phyloP scores from a whole-genome alignment of 2,329 filamentous ascomycete species.

The Botryosphaeria agaves region DNA sequence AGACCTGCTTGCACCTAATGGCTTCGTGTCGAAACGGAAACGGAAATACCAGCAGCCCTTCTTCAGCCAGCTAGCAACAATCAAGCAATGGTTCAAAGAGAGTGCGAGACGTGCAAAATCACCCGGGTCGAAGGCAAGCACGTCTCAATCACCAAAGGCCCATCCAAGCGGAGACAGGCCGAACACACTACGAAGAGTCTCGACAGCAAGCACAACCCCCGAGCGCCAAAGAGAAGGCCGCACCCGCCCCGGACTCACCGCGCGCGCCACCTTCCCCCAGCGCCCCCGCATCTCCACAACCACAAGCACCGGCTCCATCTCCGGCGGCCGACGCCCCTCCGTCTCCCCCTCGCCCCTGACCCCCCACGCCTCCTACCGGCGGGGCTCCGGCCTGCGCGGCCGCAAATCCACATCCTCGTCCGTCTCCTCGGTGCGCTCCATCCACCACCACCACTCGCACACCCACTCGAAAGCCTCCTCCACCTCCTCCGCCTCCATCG shows the following conservation, averaged over 20 bases:
- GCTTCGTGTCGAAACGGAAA: slow-evolving; percentile 35
- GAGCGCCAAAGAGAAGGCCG: too few species aligned
- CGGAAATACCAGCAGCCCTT: slow-evolving; percentile 45
- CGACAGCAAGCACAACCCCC: slow-evolving; percentile 4
- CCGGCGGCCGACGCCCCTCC: slow-evolving; percentile 46
- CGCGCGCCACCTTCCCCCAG: slow-evolving; percentile 19
- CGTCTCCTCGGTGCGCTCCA: slow-evolving; percentile 79
- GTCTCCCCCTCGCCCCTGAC: slow-evolving; percentile 77
- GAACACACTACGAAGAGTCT: slow-evolving; percentile 1
- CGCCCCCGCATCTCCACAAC: slow-evolving; percentile 26
- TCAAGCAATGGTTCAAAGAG: slow-evolving; percentile 60
- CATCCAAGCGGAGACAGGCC: too few species aligned
- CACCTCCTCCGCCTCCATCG: slow-evolving; percentile 54
- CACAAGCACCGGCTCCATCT: slow-evolving; percentile 17
- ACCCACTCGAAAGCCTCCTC: slow-evolving; percentile 90
- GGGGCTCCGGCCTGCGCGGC: slow-evolving; percentile 72
- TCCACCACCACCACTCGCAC: slow-evolving; percentile 72
- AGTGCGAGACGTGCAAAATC: slow-evolving; percentile 45
- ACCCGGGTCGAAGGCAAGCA: slow-evolving; percentile 17
- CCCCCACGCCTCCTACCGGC: slow-evolving; percentile 69
- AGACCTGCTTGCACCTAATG: slow-evolving; percentile 39
- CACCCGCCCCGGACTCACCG: slow-evolving; percentile 19
- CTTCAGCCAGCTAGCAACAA: slow-evolving; percentile 46
- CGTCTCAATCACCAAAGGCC: slow-evolving; percentile 12
- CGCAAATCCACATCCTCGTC: slow-evolving; percentile 94